Conservation (phyloP, 75 land plant genomes). For the Pinus taeda region DNA sequence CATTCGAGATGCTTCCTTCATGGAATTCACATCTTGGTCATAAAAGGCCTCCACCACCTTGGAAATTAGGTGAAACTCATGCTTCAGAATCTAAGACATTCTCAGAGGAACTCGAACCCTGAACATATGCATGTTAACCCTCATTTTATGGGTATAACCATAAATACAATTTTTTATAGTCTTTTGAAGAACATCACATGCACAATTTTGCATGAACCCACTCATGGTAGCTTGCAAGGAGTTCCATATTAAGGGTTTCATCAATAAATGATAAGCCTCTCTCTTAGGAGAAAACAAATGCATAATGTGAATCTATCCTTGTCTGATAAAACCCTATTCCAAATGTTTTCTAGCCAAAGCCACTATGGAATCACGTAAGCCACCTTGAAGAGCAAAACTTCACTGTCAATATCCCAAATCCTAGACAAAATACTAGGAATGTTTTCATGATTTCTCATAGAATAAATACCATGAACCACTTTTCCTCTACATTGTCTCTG, state of each 20-base stretch:
- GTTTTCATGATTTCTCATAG: constrained; percentile 16
- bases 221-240: constrained; percentile 23
- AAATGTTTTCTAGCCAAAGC: constrained; percentile 69
- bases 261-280: constrained; percentile 12
- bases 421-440: constrained; percentile 50
- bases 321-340: constrained; percentile 17
- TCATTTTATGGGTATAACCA: constrained; percentile 61
- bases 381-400: constrained; percentile 90
- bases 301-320: constrained; percentile 55
- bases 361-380: constrained; percentile 85
- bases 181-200: constrained; percentile 40
- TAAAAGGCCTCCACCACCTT: constrained; percentile 9
- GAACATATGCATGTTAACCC: background rate
- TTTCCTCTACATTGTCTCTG: constrained; percentile 92
- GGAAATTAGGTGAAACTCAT: constrained; percentile 79
- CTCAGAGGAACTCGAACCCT: constrained; percentile 68
- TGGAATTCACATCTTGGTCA: constrained; percentile 80
- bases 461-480: constrained; percentile 64
- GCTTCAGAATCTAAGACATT: constrained; percentile 75
- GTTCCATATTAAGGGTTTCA: background rate
- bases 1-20: constrained; percentile 81
- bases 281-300: constrained; percentile 20
- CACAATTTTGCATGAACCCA: background rate
- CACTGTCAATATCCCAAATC: constrained; percentile 86
- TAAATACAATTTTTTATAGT: constrained; percentile 31